Base-by-base conservation (phyloP, 306 rosid species). In the Castanea mollissima region DNA sequence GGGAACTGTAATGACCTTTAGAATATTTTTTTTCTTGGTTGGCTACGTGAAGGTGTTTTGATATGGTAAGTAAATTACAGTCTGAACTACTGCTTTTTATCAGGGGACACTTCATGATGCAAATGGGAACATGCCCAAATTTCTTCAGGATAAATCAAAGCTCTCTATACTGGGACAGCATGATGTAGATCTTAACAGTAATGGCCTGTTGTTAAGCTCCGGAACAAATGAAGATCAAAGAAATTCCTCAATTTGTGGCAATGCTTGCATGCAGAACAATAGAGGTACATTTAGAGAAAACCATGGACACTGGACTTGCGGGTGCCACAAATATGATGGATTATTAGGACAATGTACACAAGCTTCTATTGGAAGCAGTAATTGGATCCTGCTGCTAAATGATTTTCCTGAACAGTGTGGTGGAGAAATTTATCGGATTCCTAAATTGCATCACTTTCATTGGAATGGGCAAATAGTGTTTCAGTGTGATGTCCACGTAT, bases 401-500 rank as follows among this genome's bases (percentile, higher is more conserved):
- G 87, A 89, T 85, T 86, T 87, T 77, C 79, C 68, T 25, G 81
- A 87, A 77, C 82, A 76, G 35, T 79, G 75, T 80, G 88, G 85
- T 75, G 83, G 80, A 64, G 88, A 77, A 71, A 72, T 69, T 46
- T 27, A 25, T 31, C 25, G 91, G 88, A 75, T 91, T 87, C 99
- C 99, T 31, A 90, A 78, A 62, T 75, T 92, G 91, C 92, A 90
- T 79, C 94, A 93, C 83, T 77, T 95, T 80, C 93, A 84, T 63
- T 95, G 94, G 98, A 87, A 90, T 85, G 99, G 94, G 73, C 74
- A 77, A 75, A 71, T 79, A 82, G 76, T 85, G 77, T 86, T 88
- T 80, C 82, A 74, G 73, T 89, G 84, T 83, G 91, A 95, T 90
- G 92, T 93, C 84, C 97, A 95, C 96, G 99, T 95, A 95, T 92